These are phyloP conservation scores for Sporopachydermia quercuum DNA, from an alignment of 805 yeast genomes.

Conservation along the genomic window DNA sequence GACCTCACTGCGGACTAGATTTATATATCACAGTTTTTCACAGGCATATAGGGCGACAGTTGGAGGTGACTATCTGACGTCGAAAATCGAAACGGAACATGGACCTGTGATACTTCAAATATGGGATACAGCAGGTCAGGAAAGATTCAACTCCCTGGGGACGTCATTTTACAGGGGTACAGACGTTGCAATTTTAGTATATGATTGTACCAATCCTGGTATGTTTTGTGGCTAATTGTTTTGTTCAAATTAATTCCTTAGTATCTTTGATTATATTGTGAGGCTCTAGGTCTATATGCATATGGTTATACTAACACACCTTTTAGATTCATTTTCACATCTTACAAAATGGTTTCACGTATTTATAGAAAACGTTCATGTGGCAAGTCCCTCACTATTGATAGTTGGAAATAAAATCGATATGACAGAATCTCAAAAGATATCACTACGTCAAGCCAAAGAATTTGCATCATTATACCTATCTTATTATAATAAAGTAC, in stretches of 20 bases:
- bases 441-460: slow-evolving; percentile 4
- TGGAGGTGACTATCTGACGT: slow-evolving; percentile 42
- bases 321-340: slow-evolving; percentile 12
- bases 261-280: too few species aligned
- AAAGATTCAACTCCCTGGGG: slow-evolving; percentile 79
- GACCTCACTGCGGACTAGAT: slow-evolving; percentile 40
- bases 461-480: not conserved
- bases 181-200: slow-evolving; percentile 38
- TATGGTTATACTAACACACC: too few species aligned
- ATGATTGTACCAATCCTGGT: slow-evolving; percentile 38
- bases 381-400: slow-evolving; percentile 29
- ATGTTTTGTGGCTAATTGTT: slow-evolving; percentile 31
- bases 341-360: slow-evolving; percentile 27
- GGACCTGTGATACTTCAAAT: slow-evolving; percentile 27
- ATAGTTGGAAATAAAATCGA: slow-evolving; percentile 42
- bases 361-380: slow-evolving; percentile 33
- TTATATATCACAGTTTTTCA: slow-evolving; percentile 38
- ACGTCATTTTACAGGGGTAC: slow-evolving; percentile 37
- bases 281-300: too few species aligned
- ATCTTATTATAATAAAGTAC: not conserved
- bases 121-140: slow-evolving; percentile 98
- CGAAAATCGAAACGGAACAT: slow-evolving; percentile 15
- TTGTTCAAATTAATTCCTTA: too few species aligned
- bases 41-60: slow-evolving; percentile 43
- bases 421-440: slow-evolving; percentile 8